Base-by-base conservation (phyloP, 108 stramenopile species). In the Stephanodiscus triporus region DNA sequence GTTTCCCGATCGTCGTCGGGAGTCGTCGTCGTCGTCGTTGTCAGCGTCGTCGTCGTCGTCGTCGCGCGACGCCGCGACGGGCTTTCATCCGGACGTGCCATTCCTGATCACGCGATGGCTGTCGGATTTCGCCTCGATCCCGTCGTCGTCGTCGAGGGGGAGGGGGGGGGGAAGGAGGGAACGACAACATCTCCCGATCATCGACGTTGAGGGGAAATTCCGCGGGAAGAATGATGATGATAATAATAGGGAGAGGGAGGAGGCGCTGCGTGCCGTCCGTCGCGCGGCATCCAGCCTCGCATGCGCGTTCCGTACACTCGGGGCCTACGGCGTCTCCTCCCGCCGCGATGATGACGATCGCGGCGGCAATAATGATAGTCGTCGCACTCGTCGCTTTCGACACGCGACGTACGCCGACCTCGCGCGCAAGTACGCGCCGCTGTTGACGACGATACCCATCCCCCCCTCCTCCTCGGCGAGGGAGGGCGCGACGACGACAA, bases 31-130 rank as follows among this genome's bases (percentile, higher is more conserved):
- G 36, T n/a, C 66, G 51, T n/a, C n/a, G n/a, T n/a, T n/a, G n/a
- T 13, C 1, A 26, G 29, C 32, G 23, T 2, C 32, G 23, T 7
- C 65, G 34, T 34, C 43, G 47, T 9, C 51, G 34, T 53, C 48
- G 36, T n/a, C 66, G 51, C 53, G 26, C 27, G 40, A 63, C 13
- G 24, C 66, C 1, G 45, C 48, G 68, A 59, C 19, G 36, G 20
- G 70, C 51, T 40, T 60, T 56, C 72, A 81, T 56, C 59, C 75
- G 5, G 92, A 84, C 16, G 63, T 90, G 20, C 92, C 93, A 16
- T 94, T 94, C 69, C 66, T 94, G 50, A 88, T 94, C 5, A 94
- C 91, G 11, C 86, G 89, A 66, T 94, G 89, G 89, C 61, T 94
- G 53, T 76, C 81, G 37, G 82, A 90, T 51, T 90, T 80, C 69